Conservation (phyloP, 2,329 filamentous ascomycete species). For the Aspergillus bombycis region DNA sequence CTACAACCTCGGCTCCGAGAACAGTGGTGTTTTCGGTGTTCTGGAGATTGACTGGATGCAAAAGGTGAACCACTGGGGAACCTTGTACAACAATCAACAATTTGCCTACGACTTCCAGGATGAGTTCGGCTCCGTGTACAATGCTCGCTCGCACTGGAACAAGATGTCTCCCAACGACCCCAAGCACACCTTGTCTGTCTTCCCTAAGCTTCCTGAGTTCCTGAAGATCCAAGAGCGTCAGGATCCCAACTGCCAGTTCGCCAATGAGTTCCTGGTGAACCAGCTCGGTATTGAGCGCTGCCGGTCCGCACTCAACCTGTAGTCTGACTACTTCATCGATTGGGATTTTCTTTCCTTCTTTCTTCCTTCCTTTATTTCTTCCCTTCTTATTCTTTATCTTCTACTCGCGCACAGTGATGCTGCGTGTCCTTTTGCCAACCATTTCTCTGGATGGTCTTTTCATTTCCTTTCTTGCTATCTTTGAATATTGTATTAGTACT, state of each 20-base stretch:
- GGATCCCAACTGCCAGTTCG: constrained; percentile 25
- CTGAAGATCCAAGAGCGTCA: constrained; percentile 20
- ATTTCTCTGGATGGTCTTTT: not conserved
- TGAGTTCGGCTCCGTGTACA: constrained; percentile 19
- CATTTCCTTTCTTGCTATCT: not conserved
- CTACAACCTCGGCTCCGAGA: constrained; percentile 19
- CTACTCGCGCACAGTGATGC: not conserved
- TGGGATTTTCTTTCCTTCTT: not conserved
- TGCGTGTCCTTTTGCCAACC: not conserved
- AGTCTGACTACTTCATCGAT: not conserved
- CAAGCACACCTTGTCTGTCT: constrained; percentile 14
- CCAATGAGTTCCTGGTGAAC: constrained; percentile 21
- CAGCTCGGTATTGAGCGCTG: constrained; percentile 22
- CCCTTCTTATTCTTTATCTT: not conserved
- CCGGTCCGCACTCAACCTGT: not conserved
- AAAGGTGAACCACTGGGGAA: constrained; percentile 20
- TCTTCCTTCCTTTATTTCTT: not conserved
- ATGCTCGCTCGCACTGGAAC: constrained; percentile 24
- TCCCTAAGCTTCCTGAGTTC: constrained; percentile 21
- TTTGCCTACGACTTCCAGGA: constrained; percentile 18
- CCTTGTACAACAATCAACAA: constrained; percentile 14
- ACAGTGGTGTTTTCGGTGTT: constrained; percentile 22
- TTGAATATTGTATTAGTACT: not conserved
- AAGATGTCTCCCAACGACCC: constrained; percentile 21
- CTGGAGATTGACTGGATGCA: constrained; percentile 24